These are phyloP conservation scores for Salvia sclarea DNA, from an alignment of 305 asterid genomes.

Conservation along the genomic window DNA sequence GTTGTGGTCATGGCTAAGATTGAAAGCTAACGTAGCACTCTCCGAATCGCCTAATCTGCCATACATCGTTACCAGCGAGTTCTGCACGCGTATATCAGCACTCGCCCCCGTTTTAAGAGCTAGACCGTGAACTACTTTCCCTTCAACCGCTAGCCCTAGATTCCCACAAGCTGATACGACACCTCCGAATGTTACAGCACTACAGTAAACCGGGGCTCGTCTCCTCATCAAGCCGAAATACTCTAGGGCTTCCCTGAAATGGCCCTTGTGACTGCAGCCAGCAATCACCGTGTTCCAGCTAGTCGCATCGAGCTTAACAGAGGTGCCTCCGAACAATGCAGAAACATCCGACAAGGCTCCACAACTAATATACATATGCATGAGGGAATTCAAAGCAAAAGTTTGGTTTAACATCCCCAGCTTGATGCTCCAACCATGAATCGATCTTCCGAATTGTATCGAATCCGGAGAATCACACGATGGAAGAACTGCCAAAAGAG, in stretches of 20 bases:
- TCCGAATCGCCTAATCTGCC: slow-evolving; percentile 60
- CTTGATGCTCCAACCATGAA: slow-evolving; percentile 68
- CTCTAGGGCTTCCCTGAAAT: slow-evolving; percentile 50
- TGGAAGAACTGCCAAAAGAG: slow-evolving; percentile 56
- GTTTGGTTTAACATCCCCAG: slow-evolving; percentile 46
- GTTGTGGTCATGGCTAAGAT: slow-evolving; percentile 44
- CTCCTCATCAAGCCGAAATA: slow-evolving; percentile 59
- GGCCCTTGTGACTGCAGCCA: slow-evolving; percentile 58
- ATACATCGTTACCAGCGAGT: slow-evolving; percentile 67
- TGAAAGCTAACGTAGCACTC: slow-evolving; percentile 57
- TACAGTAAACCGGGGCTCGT: slow-evolving; percentile 35
- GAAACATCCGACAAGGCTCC: slow-evolving; percentile 50
- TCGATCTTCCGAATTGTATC: slow-evolving; percentile 49
- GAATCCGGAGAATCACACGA: slow-evolving; percentile 56
- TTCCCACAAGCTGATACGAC: slow-evolving; percentile 59
- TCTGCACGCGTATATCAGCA: slow-evolving; percentile 50
- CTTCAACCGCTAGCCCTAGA: slow-evolving; percentile 48
- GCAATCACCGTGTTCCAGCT: slow-evolving; percentile 66
- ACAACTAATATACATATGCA: slow-evolving; percentile 60
- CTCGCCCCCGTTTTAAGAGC: slow-evolving; percentile 47
- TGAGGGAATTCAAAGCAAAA: slow-evolving; percentile 54
- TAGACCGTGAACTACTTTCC: slow-evolving; percentile 51
- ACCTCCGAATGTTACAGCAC: slow-evolving; percentile 51
- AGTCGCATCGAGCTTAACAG: slow-evolving; percentile 38
- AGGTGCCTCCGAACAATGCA: slow-evolving; percentile 42